Evolutionary conservation across 108 stramenopile genomes (phyloP).

Genomic region (Cylindrotheca closterium): DNA sequence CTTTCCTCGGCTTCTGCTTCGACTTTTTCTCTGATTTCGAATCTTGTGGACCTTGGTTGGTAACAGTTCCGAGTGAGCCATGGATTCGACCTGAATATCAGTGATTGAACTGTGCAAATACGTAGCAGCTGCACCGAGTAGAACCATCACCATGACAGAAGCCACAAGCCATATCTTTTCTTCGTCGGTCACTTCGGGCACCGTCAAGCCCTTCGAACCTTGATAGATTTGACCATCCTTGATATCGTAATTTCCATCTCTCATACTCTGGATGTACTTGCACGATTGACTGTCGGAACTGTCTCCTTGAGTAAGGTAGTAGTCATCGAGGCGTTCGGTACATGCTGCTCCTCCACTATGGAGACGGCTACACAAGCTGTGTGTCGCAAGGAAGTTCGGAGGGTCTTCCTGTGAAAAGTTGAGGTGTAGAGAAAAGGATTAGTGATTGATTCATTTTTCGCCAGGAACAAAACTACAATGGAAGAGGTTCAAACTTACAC

Average conservation of each 20-base stretch:
- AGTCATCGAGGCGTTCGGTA: slow-evolving; percentile 20
- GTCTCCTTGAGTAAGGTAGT: slow-evolving; percentile 20
- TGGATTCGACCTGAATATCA: slow-evolving; percentile 53
- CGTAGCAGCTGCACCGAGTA: slow-evolving; percentile 49
- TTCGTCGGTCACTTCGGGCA: slow-evolving; percentile 26
- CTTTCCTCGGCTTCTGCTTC: not conserved
- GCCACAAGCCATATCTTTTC: slow-evolving; percentile 34
- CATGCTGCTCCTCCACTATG: slow-evolving; percentile 35
- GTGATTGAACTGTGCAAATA: slow-evolving; percentile 67
- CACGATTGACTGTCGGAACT: slow-evolving; percentile 18
- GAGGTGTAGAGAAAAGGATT: slow-evolving; percentile 12
- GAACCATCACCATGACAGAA: slow-evolving; percentile 18
- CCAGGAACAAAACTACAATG: too few species aligned
- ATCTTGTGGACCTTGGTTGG: slow-evolving; percentile 28
- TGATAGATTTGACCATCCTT: not conserved
- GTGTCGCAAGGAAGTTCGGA: slow-evolving; percentile 51
- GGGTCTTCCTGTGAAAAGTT: slow-evolving; percentile 28
- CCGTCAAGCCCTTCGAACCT: not conserved
- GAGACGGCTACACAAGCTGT: slow-evolving; percentile 50
- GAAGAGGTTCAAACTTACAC: slow-evolving; percentile 24
- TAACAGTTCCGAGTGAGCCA: slow-evolving; percentile 53
- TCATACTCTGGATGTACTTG: slow-evolving; percentile 52
- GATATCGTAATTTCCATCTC: slow-evolving; percentile 50
- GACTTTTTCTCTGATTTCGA: not conserved
- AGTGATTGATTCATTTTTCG: too few species aligned